These are phyloP conservation scores for Gossypium lobatum DNA, from an alignment of 441 rosid genomes.

Conservation along the genomic window DNA sequence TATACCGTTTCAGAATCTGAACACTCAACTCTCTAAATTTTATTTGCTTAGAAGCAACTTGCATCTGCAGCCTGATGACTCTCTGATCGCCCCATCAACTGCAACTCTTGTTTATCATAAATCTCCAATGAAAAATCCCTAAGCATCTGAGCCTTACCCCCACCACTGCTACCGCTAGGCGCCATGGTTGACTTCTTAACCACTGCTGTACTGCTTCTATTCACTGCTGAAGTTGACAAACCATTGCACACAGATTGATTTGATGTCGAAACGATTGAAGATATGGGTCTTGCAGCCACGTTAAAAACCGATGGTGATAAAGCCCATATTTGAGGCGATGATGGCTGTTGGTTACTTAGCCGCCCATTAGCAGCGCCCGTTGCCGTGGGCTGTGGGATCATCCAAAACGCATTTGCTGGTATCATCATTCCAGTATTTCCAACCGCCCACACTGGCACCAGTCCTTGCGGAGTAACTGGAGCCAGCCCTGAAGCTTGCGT, in stretches of 20 bases:
- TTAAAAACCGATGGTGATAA: constrained; percentile 35
- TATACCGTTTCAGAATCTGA: neutral
- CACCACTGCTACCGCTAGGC: constrained; percentile 12
- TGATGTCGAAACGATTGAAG: constrained; percentile 23
- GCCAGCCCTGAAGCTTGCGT: constrained; percentile 30
- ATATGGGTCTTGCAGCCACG: constrained; percentile 33
- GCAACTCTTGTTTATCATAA: constrained; percentile 42
- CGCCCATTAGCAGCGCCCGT: constrained; percentile 14
- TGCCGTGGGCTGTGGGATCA: constrained; percentile 34
- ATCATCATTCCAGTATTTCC: constrained; percentile 36
- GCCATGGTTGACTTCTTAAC: constrained; percentile 45
- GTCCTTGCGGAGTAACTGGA: constrained; percentile 28
- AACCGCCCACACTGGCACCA: constrained; percentile 37
- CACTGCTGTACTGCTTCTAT: constrained; percentile 25
- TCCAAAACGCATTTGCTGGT: constrained; percentile 50
- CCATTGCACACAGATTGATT: neutral
- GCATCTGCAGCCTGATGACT: neutral
- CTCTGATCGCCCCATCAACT: constrained; percentile 32
- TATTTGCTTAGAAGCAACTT: neutral
- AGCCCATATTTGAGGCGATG: constrained; percentile 36
- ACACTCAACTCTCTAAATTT: neutral
- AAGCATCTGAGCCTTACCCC: constrained; percentile 35
- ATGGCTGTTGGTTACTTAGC: constrained; percentile 16
- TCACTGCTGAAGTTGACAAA: constrained; percentile 22
- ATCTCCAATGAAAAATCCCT: constrained; percentile 48